Evolutionary conservation across 106 monocot species (phyloP).

Genomic region (Dendrobium chrysotoxum): DNA sequence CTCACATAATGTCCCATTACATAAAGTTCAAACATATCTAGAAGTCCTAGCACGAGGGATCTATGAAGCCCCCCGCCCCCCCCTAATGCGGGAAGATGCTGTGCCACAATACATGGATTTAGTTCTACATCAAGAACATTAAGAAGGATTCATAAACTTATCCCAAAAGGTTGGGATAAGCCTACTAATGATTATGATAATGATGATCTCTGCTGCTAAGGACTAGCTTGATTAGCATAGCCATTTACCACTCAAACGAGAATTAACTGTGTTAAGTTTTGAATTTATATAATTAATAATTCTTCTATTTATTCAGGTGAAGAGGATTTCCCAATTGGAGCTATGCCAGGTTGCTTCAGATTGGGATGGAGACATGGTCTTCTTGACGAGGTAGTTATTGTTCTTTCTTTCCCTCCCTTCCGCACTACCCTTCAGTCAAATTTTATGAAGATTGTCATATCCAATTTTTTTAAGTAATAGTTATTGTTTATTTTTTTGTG

Average conservation of each 20-base stretch:
- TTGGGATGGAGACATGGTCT: constrained; percentile 98
- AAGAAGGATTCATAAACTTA: neutral
- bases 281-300: neutral
- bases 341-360: constrained; percentile 97
- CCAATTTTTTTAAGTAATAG: neutral
- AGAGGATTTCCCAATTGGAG: constrained; percentile 88
- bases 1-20: neutral
- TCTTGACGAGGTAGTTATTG: constrained; percentile 66
- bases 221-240: neutral
- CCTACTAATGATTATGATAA: neutral
- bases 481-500: neutral
- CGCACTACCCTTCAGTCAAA: neutral
- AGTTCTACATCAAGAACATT: neutral
- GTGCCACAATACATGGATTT: neutral
- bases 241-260: neutral
- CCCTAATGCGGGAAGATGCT: neutral
- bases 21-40: neutral
- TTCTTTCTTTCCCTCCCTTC: neutral
- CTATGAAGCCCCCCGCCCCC: neutral
- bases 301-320: constrained; percentile 47
- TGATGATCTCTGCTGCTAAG: neutral
- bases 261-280: neutral
- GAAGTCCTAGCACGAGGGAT: neutral
- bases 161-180: too few relatives aligned
- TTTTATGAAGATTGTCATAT: neutral